phyloP scores from a whole-genome alignment of 345 rosid genomes.

The Hibiscus tridactylites region DNA sequence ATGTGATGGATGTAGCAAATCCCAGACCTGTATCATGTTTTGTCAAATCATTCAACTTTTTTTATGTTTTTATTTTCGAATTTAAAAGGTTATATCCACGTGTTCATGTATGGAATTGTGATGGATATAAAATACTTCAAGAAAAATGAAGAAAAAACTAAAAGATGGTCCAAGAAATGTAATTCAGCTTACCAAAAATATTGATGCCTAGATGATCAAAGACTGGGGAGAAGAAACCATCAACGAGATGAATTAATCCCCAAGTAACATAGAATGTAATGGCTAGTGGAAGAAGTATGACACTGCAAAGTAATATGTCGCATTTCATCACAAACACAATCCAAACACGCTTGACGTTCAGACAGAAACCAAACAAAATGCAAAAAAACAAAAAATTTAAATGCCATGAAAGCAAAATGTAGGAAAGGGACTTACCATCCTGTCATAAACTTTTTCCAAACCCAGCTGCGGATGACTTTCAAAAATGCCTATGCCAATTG shows the following conservation, averaged over 20 bases:
- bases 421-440: constrained; percentile 46
- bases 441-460: constrained; percentile 63
- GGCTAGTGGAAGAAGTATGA: constrained; percentile 61
- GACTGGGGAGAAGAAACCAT: constrained; percentile 70
- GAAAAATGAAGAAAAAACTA: background rate
- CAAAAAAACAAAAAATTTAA: background rate
- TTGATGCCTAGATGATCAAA: constrained; percentile 60
- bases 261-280: constrained; percentile 68
- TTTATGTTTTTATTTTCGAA: too few species aligned
- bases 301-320: constrained; percentile 29
- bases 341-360: background rate
- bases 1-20: constrained; percentile 65
- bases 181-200: constrained; percentile 43
- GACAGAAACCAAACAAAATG: too few species aligned
- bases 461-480: constrained; percentile 65
- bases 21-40: constrained; percentile 46
- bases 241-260: constrained; percentile 70
- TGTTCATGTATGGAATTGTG: too few species aligned
- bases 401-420: background rate
- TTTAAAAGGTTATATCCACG: too few species aligned
- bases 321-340: constrained; percentile 5
- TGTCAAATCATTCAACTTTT: background rate
- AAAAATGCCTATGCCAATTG: constrained; percentile 33
- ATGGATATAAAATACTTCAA: too few species aligned
- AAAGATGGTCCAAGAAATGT: background rate